Base-by-base conservation (phyloP, 1,284 basidiomycete species). In the Marasmius oreades region DNA sequence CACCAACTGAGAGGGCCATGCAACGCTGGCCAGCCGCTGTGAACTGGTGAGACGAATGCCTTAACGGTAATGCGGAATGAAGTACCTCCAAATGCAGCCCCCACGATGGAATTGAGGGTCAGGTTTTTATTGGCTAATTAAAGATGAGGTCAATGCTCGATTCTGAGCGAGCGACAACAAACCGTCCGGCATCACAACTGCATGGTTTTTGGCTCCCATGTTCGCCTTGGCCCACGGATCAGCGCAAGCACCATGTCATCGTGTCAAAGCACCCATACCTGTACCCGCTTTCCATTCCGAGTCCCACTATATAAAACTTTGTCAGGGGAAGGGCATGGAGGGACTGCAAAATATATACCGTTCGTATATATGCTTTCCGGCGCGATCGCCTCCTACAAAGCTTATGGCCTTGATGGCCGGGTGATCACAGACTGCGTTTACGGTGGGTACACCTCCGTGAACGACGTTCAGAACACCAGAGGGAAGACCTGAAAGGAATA, bases 201-300 rank as follows among this genome's bases (percentile, higher is more conserved):
- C 92, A 71, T 98, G 95, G 69, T 98, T 99, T 79, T 99, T 99
- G 37, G 96, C 96, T 28, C 95, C 96, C 69, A 98, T 73, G 69
- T 98, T 98, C 33, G 92, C 90, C 82, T 86, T 69, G 56, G 56
- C 60, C 50, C 37, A 42, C 11, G 60, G 59, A 55, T 56, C 46
- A 51, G 12, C 47, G 10, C 43, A 20, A 24, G 16, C 5, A 55
- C 34, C 8, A 44, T 43, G 34, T 33, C 28, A 16, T 18, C 18
- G 39, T 10, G 18, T 23, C 20, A 26, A 20, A 23, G 28, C n/a
- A 8, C 39, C 18, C 67, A 57, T 64, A 82, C 85, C 74, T 94
- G 93, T 1, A 98, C 95, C 16, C 96, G 86, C 73, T 99, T 99
- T 53, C 96, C 95, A 63, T 90, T 88, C 62, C 79, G 77, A 0